phyloP scores from a whole-genome alignment of 2,329 filamentous ascomycete genomes.

The Botryotinia narcissicola region DNA sequence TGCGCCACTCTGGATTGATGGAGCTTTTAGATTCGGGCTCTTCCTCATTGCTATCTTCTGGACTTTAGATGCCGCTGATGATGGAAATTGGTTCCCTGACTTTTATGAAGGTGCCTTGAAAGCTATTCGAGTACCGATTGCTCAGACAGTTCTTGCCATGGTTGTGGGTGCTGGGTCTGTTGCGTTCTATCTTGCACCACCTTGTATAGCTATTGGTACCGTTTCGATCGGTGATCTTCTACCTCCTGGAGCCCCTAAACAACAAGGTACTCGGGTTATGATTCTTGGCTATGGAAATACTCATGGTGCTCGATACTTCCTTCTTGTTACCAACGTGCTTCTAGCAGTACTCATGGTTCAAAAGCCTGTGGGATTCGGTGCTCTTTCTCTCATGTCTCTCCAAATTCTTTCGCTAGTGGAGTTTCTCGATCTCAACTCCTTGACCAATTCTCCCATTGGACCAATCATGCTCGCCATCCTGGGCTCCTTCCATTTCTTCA shows the following conservation, averaged over 20 bases:
- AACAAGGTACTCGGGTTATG: slow-evolving; percentile 58
- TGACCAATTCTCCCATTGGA: slow-evolving; percentile 71
- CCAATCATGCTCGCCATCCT: slow-evolving; percentile 83
- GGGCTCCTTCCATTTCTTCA: slow-evolving; percentile 94
- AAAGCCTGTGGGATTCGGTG: slow-evolving; percentile 91
- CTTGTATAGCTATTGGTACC: slow-evolving; percentile 71
- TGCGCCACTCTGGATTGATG: slow-evolving; percentile 79
- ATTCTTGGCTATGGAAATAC: slow-evolving; percentile 90
- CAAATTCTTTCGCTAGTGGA: slow-evolving; percentile 80
- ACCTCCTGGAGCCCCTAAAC: slow-evolving; percentile 30
- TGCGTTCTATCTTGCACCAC: slow-evolving; percentile 82
- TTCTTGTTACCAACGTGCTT: slow-evolving; percentile 77
- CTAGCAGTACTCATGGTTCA: slow-evolving; percentile 76
- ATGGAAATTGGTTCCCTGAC: slow-evolving; percentile 71
- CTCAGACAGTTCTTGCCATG: slow-evolving; percentile 76
- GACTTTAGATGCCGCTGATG: slow-evolving; percentile 85
- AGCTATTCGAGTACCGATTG: slow-evolving; percentile 69
- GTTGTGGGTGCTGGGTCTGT: slow-evolving; percentile 80
- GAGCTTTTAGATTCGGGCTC: slow-evolving; percentile 73
- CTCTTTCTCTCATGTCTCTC: slow-evolving; percentile 79
- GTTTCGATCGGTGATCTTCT: slow-evolving; percentile 33
- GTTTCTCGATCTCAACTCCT: slow-evolving; percentile 57
- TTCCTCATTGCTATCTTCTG: slow-evolving; percentile 79
- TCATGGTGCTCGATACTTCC: slow-evolving; percentile 85
- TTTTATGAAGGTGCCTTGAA: slow-evolving; percentile 64